Conservation (phyloP, 352 stramenopile species). For the Phytophthora pistaciae region DNA sequence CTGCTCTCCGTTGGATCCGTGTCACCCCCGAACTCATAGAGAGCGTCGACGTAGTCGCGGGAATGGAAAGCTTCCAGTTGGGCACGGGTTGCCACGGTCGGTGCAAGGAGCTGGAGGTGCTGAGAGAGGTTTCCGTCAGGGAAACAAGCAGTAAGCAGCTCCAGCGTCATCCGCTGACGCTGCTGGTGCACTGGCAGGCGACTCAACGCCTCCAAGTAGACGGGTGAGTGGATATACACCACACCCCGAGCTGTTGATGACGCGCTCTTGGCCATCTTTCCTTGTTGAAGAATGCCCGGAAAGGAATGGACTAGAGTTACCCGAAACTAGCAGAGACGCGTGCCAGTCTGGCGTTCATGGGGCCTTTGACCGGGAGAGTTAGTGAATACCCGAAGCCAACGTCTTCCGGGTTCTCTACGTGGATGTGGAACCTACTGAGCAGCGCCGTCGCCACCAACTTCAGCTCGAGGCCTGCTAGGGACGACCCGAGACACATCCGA, state of each 20-base stretch:
- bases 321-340: slow-evolving; percentile 13
- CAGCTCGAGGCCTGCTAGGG: slow-evolving; percentile 46
- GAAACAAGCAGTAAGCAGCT: neutral
- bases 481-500: slow-evolving; percentile 54
- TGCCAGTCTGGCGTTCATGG: slow-evolving; percentile 33
- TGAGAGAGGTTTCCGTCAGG: neutral
- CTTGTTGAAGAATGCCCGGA: neutral
- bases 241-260: neutral
- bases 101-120: neutral
- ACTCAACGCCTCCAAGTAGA: neutral
- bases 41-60: neutral
- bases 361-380: slow-evolving; percentile 49
- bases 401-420: slow-evolving; percentile 29
- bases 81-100: neutral
- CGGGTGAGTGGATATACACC: neutral
- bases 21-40: neutral
- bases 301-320: slow-evolving; percentile 4
- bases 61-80: neutral
- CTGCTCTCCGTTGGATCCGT: neutral
- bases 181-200: neutral
- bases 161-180: neutral
- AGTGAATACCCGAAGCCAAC: slow-evolving; percentile 42
- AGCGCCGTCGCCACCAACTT: slow-evolving; percentile 48
- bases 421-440: slow-evolving; percentile 48
- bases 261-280: neutral